Evolutionary conservation across 108 stramenopile genomes (phyloP).

Genomic region (Skeletonema grethae): DNA sequence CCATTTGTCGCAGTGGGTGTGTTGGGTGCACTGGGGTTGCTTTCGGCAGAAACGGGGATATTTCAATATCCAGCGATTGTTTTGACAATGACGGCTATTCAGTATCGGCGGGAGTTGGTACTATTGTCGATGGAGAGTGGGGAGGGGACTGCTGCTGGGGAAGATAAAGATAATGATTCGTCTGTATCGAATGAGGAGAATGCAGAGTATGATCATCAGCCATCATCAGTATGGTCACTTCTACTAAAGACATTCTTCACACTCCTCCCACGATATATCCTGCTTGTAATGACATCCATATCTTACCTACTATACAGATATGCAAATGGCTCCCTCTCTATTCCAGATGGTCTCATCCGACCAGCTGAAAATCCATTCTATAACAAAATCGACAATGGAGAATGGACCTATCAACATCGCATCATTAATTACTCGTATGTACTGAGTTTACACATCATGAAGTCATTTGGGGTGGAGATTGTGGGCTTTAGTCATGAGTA

Average conservation of each 20-base stretch:
- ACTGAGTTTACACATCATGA: slow-evolving; percentile 63
- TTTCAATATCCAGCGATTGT: slow-evolving; percentile 69
- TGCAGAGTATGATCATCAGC: background rate
- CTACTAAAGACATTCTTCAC: slow-evolving; percentile 21
- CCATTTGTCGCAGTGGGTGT: slow-evolving; percentile 37
- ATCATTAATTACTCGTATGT: slow-evolving; percentile 67
- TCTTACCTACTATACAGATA: slow-evolving; percentile 57
- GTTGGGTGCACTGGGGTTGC: slow-evolving; percentile 44
- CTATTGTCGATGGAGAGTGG: background rate
- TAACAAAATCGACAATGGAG: slow-evolving; percentile 11
- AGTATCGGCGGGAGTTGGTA: slow-evolving; percentile 18
- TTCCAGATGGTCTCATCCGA: slow-evolving; percentile 82
- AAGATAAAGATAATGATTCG: background rate
- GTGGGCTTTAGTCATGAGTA: slow-evolving; percentile 86
- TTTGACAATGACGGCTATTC: slow-evolving; percentile 62
- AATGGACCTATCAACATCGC: slow-evolving; percentile 14
- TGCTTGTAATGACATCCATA: slow-evolving; percentile 39
- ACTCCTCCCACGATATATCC: slow-evolving; percentile 48
- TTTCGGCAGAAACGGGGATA: slow-evolving; percentile 73
- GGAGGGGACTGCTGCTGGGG: background rate
- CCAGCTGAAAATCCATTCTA: slow-evolving; percentile 88
- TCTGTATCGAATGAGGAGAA: background rate
- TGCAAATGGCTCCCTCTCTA: slow-evolving; percentile 58
- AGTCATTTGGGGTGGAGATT: slow-evolving; percentile 59
- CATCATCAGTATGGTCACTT: background rate